Conservation (phyloP, 768 basidiomycete genomes). For the Amanita pseudoporphyria region DNA sequence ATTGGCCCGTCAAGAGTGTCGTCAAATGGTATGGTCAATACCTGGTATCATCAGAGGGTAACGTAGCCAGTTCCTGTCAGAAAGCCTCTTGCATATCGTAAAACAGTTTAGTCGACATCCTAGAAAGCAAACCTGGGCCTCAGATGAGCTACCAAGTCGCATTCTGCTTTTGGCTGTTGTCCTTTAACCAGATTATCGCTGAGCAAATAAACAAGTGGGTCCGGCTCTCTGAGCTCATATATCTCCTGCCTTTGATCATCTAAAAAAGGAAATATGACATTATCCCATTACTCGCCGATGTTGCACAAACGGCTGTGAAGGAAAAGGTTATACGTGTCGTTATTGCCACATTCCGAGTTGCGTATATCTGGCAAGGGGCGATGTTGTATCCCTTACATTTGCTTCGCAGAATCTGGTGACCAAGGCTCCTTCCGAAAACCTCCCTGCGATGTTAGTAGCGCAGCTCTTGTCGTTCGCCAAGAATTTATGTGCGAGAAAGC, state of each 20-base stretch:
- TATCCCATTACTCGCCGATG: constrained; percentile 72
- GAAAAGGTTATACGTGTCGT: constrained; percentile 96
- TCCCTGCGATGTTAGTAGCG: constrained; percentile 87
- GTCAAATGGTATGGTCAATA: constrained; percentile 73
- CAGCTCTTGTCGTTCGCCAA: constrained; percentile 81
- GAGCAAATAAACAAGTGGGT: constrained; percentile 80
- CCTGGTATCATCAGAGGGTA: constrained; percentile 64
- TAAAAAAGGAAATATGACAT: constrained; percentile 73
- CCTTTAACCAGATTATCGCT: constrained; percentile 82
- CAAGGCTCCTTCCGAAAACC: constrained; percentile 80
- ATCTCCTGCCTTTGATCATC: neutral
- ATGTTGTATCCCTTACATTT: neutral
- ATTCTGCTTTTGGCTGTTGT: constrained; percentile 89
- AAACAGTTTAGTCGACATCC: constrained; percentile 68
- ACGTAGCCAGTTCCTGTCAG: constrained; percentile 9
- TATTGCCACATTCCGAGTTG: constrained; percentile 82
- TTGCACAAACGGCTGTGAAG: constrained; percentile 86
- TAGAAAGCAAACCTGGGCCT: constrained; percentile 73
- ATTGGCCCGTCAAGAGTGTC: constrained; percentile 69
- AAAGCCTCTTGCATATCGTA: neutral
- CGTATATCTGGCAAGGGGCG: constrained; percentile 6
- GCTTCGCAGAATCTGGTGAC: constrained; percentile 69
- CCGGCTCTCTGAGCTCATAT: too few species aligned
- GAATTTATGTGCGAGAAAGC: constrained; percentile 77
- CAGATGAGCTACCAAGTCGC: constrained; percentile 95